These are phyloP conservation scores for Phoma sp. DNA, from an alignment of 2,329 filamentous ascomycete genomes.

Conservation along the genomic window DNA sequence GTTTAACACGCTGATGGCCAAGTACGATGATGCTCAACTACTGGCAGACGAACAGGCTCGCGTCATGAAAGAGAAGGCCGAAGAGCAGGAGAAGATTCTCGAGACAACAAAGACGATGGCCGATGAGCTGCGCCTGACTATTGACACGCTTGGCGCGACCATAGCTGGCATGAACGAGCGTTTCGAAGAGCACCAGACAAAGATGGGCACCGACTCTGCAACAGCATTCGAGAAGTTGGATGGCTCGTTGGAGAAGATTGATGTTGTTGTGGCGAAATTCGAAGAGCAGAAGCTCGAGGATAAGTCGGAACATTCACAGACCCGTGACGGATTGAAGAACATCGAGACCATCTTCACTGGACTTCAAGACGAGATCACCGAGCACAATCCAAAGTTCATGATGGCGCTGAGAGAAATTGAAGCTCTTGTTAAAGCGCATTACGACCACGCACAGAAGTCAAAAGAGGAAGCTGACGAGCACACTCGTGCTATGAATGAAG, in stretches of 20 bases:
- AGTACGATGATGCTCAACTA: conserved; percentile 85
- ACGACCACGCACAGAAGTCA: conserved; percentile 77
- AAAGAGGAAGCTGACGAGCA: conserved; percentile 53
- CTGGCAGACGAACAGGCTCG: conserved; percentile 75
- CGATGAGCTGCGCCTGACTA: conserved; percentile 84
- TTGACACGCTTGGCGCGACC: conserved; percentile 80
- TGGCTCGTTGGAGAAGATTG: conserved; percentile 71
- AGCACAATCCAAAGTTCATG: conserved; percentile 88
- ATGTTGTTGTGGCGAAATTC: conserved; percentile 75
- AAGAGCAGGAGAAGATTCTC: conserved; percentile 75
- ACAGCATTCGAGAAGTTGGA: conserved; percentile 79
- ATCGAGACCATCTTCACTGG: conserved; percentile 74
- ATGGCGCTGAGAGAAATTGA: conserved; percentile 87
- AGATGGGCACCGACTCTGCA: conserved; percentile 85
- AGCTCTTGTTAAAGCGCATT: conserved; percentile 81
- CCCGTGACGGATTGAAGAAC: conserved; percentile 79
- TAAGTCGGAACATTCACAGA: conserved; percentile 81
- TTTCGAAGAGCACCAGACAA: conserved; percentile 82
- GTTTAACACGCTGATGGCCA: conserved; percentile 78
- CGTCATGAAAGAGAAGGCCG: conserved; percentile 74
- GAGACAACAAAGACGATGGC: conserved; percentile 77
- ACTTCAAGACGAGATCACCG: conserved; percentile 77
- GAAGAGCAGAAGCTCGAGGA: conserved; percentile 76
- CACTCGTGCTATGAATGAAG: conserved; percentile 50
- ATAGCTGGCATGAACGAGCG: conserved; percentile 59